A percentile compares a stretch with the other conserved stretches of the same genome.
phyloP scores from a whole-genome alignment of 2,329 filamentous ascomycete species.

The Cordyceps farinosa region DNA sequence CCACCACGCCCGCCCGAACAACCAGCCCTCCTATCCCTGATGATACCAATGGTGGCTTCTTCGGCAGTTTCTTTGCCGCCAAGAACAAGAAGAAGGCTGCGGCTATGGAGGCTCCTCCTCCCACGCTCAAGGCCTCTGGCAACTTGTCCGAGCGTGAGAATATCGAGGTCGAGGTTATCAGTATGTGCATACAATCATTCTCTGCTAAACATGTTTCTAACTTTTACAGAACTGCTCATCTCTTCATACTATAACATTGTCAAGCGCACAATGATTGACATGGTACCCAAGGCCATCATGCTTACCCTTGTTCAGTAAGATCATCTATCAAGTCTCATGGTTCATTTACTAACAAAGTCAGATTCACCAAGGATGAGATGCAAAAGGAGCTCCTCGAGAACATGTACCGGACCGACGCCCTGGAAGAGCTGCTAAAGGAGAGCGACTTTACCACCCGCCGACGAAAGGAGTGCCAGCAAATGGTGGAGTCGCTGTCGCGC shows the following conservation, averaged over 20 bases:
- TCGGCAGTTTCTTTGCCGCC: constrained; percentile 95
- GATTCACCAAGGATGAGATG: constrained; percentile 97
- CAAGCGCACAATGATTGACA: constrained; percentile 97
- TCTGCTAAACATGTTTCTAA: not conserved
- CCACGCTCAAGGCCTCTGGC: constrained; percentile 89
- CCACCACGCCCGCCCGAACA: constrained; percentile 62
- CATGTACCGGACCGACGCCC: constrained; percentile 88
- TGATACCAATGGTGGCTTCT: constrained; percentile 73
- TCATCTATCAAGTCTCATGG: no score
- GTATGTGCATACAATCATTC: constrained; percentile 49
- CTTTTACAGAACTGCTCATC: constrained; percentile 75
- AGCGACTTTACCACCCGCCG: constrained; percentile 93
- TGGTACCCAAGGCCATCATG: constrained; percentile 99
- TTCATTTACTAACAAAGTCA: constrained; percentile 34
- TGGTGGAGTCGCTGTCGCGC: constrained; percentile 89
- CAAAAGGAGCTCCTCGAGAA: constrained; percentile 94
- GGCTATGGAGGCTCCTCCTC: constrained; percentile 95
- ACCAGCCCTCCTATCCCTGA: constrained; percentile 68
- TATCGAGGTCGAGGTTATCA: constrained; percentile 97
- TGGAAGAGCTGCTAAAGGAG: constrained; percentile 95
- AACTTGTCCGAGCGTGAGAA: constrained; percentile 90
- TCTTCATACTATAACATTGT: constrained; percentile 98
- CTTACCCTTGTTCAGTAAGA: constrained; percentile 88
- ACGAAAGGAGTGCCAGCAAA: constrained; percentile 97
- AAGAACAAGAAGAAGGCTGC: constrained; percentile 99